Base-by-base conservation (phyloP, 345 rosid genomes). In the Erucastrum elatum region DNA sequence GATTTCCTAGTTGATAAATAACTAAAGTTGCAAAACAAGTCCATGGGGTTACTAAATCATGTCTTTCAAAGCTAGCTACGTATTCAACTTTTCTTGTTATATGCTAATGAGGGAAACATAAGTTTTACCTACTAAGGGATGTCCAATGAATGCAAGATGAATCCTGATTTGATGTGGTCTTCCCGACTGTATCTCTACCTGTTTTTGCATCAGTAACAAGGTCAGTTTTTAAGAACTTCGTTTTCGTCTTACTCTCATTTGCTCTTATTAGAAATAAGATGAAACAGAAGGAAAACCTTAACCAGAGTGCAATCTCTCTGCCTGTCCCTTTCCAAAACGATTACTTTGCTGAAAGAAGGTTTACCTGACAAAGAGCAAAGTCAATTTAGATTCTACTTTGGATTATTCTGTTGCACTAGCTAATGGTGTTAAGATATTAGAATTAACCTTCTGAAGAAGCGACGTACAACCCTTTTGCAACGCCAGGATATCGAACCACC, bases 81-180 rank as follows among this genome's bases (percentile, higher is more conserved):
- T 21, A 49, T 41, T 70, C 75, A 76, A 70, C 13, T 61, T 76
- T 68, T 21, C 8, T 33, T 49, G 5, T 2, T 1, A 63, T 3
- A 26, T 21, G 1, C 27, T 17, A 56, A 56, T 21, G 56, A 67
- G 27, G 49, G 59, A 44, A 71, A 51, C 12, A 49, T 34, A 78
- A 17, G 39, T 69, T 58, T 83, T 90, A 92, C 98, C 97, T 9
- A 87, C 71, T 77, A 92, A 85, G 63, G 96, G 91, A 85, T 92
- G 91, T 74, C 98, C 98, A 2, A 88, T 82, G 81, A 85, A 94
- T 49, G 98, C 85, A 81, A 94, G 94, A 84, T 90, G 98, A 77
- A 90, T 92, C 33, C 97, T 87, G 71, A 92, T 94, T 81, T 94
- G 97, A 81, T 88, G 98, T 58, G 98, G 97, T 51, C 97, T 84